Evolutionary conservation across 306 rosid species (phyloP), one percentile per base, ranked within the genome.

Genomic region (Prunus padus): DNA sequence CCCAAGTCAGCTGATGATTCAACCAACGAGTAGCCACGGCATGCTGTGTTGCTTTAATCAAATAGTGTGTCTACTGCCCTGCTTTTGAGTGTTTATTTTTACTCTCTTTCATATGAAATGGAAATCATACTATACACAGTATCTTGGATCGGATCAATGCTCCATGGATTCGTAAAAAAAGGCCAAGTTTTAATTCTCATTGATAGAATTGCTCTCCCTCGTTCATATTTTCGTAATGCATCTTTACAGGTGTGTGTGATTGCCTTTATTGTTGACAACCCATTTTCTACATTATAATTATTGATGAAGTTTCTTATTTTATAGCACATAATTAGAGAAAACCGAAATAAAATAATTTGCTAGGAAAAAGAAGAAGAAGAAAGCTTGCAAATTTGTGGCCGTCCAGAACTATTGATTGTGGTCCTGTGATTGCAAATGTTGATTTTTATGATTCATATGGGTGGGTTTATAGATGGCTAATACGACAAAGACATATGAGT

Each of bases 401-500:
- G 52, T 47, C 15, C n/a, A 14, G 1, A 20, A 13, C 30, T 14
- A 2, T 1, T 4, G 26, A 3, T 55, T 70, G 75, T 20, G 75
- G 37, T 33, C 63, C 64, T 31, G 8, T 11, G 61, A 55, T 14
- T 55, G 26, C 16, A 18, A 69, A 50, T 70, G 47, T 31, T 5
- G 74, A 54, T 71, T 7, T 7, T 37, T 37, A 8, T 8, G 0
- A 22, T 23, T 22, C 8, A 23, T 23, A 2, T 25, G 19, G 33
- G 2, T 25, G 19, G 12, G 14, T 20, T 16, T 18, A 26, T 44
- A 14, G 68, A 31, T 16, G 67, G 42, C 42, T 55, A 81, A 73
- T 71, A 79, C 59, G 90, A 86, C 90, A 79, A 49, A 16, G 81
- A 82, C 55, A 19, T 63, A 45, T 74, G 88, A 76, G 85, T 87